phyloP scores from a whole-genome alignment of 148 eudicot genomes.

The Polygonum aviculare region DNA sequence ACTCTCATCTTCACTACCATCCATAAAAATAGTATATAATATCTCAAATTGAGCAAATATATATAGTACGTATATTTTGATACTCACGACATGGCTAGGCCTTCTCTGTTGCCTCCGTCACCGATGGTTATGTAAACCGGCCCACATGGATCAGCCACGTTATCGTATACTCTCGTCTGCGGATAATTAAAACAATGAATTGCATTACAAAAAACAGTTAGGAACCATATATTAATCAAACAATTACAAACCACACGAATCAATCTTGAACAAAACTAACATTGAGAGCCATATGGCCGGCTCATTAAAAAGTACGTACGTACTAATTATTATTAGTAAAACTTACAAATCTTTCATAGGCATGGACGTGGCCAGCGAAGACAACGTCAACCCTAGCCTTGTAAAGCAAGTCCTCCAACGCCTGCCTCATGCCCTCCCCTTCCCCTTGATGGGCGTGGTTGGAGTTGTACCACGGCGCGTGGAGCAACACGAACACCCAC shows the following conservation, averaged over 20 bases:
- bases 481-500: conserved; percentile 55
- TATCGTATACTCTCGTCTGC: conserved; percentile 62
- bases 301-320: too few species aligned
- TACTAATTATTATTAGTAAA: neutral
- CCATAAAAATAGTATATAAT: too few species aligned
- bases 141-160: conserved; percentile 56
- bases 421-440: conserved; percentile 74
- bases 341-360: conserved; percentile 91
- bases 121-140: conserved; percentile 79
- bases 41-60: neutral
- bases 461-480: conserved; percentile 86
- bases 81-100: conserved; percentile 59
- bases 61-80: neutral
- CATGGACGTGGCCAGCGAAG: conserved; percentile 77
- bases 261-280: too few species aligned
- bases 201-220: neutral
- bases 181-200: neutral
- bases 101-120: conserved; percentile 88
- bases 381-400: conserved; percentile 60
- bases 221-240: neutral
- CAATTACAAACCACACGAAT: too few species aligned
- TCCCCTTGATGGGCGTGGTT: conserved; percentile 71
- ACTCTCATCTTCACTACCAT: too few species aligned
- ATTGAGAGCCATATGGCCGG: too few species aligned
- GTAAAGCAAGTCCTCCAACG: conserved; percentile 59